Conservation (phyloP, 2,329 filamentous ascomycete species). For the Microsporum ferrugineum region DNA sequence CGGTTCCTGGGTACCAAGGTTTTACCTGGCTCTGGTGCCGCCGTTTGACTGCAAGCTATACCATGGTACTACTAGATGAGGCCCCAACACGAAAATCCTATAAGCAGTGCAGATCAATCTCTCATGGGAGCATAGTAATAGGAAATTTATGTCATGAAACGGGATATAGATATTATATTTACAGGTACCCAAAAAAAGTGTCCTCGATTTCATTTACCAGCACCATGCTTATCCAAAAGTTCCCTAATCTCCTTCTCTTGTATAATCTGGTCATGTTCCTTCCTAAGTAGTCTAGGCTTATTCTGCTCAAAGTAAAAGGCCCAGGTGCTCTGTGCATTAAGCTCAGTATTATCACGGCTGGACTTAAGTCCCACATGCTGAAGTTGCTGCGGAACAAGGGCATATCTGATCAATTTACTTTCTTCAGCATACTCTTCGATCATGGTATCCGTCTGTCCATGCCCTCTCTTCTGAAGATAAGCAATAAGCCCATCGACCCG, state of each 20-base stretch:
- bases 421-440: constrained; percentile 20
- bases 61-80: background rate
- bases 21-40: background rate
- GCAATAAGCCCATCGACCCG: constrained; percentile 15
- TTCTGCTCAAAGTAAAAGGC: constrained; percentile 23
- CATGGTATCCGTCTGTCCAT: constrained; percentile 20
- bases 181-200: background rate
- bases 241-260: background rate
- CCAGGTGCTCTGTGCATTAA: constrained; percentile 22
- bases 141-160: background rate
- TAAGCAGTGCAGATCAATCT: background rate
- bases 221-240: constrained; percentile 2
- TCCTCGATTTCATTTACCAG: background rate
- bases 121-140: background rate
- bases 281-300: constrained; percentile 13
- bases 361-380: constrained; percentile 24
- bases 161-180: background rate
- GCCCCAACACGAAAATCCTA: too few relatives aligned
- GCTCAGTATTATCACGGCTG: constrained; percentile 19
- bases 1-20: background rate
- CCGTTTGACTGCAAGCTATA: background rate
- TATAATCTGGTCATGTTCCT: constrained; percentile 15
- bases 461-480: constrained; percentile 12
- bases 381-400: constrained; percentile 19
- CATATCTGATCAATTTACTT: constrained; percentile 25